These are phyloP conservation scores for Tuber umbilicatum DNA, from an alignment of 495 filamentous ascomycete species.

Conservation along the genomic window DNA sequence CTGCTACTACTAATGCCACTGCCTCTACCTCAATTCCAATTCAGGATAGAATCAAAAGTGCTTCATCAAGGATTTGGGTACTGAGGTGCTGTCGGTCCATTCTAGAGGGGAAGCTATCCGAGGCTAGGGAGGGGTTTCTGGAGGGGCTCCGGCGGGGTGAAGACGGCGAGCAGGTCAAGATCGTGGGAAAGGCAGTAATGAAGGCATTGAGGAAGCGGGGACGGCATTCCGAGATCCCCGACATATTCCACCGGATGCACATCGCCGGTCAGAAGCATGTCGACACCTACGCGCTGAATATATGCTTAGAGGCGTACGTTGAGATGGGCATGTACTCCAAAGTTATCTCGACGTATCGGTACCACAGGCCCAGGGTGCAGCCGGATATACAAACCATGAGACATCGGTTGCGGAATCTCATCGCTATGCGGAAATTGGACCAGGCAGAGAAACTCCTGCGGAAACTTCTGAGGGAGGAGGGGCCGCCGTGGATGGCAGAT, in stretches of 20 bases:
- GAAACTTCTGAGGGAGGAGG: slow-evolving; percentile 14
- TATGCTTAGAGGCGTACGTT: slow-evolving; percentile 35
- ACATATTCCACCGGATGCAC: slow-evolving; percentile 22
- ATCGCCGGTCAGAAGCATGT: slow-evolving; percentile 9
- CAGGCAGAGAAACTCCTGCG: slow-evolving; percentile 24
- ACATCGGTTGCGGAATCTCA: slow-evolving; percentile 30
- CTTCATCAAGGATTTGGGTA: slow-evolving; percentile 12
- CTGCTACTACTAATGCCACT: background rate
- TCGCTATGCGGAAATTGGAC: slow-evolving; percentile 17
- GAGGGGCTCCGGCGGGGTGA: slow-evolving; percentile 18
- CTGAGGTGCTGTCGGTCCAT: slow-evolving; percentile 19
- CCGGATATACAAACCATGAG: slow-evolving; percentile 28
- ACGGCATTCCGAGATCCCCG: slow-evolving; percentile 25
- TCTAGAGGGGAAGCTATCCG: slow-evolving; percentile 4
- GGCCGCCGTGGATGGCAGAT: slow-evolving; percentile 20
- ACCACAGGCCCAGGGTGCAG: slow-evolving; percentile 18
- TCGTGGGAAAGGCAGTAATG: slow-evolving; percentile 28
- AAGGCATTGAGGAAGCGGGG: slow-evolving; percentile 24
- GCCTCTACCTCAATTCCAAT: background rate
- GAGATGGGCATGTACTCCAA: slow-evolving; percentile 24
- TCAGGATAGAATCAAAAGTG: background rate
- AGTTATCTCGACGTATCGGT: slow-evolving; percentile 23
- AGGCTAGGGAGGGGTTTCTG: slow-evolving; percentile 26
- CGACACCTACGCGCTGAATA: slow-evolving; percentile 28
- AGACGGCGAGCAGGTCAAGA: slow-evolving; percentile 10